Evolutionary conservation across 129 eudicot species (phyloP), one percentile per base, ranked within the genome.

Genomic region (Arctium minus): DNA sequence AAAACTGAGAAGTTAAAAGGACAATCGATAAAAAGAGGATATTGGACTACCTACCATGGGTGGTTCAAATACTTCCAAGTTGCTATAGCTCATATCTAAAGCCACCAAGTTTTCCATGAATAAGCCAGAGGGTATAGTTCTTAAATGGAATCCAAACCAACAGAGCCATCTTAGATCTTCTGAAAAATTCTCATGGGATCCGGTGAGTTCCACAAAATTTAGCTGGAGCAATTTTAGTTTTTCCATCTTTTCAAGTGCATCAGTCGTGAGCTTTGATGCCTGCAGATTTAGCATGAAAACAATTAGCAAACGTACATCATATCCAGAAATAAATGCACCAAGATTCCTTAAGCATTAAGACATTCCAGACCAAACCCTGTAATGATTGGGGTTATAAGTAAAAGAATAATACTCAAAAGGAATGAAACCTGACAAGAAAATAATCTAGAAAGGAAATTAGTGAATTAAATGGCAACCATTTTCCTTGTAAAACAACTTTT

Each of bases 81-180:
- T 60, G 68, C 68, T 60, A 60, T 60, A 4, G 68, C 30, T 60
- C 68, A 60, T 76, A 68, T 84, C 86, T 11, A 87, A 3, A 64
- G 79, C 75, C 1, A 84, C 88, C 73, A 87, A 4, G n/a, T 77
- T 84, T 31, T 46, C 77, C 76, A 84, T 80, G 53, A 15, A 73
- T 7, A 87, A 50, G 12, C 67, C 74, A 8, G 40, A 30, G 0
- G 79, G 78, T 37, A 87, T 27, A 18, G 8, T 62, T 53, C 70
- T 73, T 36, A 32, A 1, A 8, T 77, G 62, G 72, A 35, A 80
- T 64, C 81, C 83, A 77, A 6, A 39, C 90, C 86, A 84, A 7
- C 80, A 80, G 6, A 87, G 80, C 88, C 85, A 87, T 67, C 85
- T 80, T 77, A 87, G 64, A 40, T 64, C 50, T 35, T 37, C 70